phyloP scores from a whole-genome alignment of 2,329 filamentous ascomycete species.

The Trichoderma citrinoviride region DNA sequence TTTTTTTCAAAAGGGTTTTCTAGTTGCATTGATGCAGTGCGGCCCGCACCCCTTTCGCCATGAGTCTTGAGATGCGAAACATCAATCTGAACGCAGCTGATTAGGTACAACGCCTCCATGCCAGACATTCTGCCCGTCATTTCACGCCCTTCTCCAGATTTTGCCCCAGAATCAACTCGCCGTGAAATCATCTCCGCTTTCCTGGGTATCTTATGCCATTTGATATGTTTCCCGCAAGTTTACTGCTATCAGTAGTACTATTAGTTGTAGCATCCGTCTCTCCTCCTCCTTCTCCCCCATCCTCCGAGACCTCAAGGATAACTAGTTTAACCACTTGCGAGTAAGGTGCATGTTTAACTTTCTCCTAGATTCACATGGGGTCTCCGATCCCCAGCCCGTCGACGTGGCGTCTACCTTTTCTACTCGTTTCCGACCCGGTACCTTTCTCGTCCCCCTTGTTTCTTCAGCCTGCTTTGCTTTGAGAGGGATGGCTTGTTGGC shows the following conservation, averaged over 20 bases:
- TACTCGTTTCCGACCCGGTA: slow-evolving; percentile 1
- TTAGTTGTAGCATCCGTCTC: too few relatives aligned
- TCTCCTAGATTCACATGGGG: not conserved
- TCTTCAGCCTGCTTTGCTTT: not conserved
- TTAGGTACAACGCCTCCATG: not conserved
- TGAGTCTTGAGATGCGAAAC: not conserved
- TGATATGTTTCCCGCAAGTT: too few relatives aligned
- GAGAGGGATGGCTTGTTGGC: not conserved
- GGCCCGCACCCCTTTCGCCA: not conserved
- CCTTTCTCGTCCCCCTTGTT: not conserved
- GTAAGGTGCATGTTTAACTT: slow-evolving; percentile 1
- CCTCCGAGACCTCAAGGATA: too few relatives aligned
- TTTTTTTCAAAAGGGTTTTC: not conserved
- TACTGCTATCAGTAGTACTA: too few relatives aligned
- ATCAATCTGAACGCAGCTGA: not conserved
- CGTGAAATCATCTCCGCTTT: too few relatives aligned
- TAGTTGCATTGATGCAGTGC: slow-evolving; percentile 1
- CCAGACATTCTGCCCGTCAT: not conserved
- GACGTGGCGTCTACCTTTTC: slow-evolving; percentile 15
- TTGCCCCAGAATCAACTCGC: too few relatives aligned
- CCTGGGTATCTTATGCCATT: too few relatives aligned
- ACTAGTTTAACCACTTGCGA: not conserved
- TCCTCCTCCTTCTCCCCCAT: too few relatives aligned
- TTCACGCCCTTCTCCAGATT: not conserved
- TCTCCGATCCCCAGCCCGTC: not conserved